Evolutionary conservation across 1,284 basidiomycete genomes (phyloP).

Genomic region (Cryptococcus sp.): DNA sequence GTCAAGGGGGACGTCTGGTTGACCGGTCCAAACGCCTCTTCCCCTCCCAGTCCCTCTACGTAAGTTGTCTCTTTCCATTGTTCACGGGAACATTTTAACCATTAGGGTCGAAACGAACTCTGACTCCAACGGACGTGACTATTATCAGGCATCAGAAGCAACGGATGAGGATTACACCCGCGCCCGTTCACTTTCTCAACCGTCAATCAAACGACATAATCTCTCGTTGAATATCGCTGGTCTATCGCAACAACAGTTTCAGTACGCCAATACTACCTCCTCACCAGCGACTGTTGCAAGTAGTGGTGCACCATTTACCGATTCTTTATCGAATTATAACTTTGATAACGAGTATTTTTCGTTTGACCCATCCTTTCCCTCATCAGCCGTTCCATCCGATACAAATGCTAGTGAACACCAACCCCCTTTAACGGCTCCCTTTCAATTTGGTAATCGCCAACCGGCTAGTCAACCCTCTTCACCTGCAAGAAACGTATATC

Average conservation of each 20-base stretch:
- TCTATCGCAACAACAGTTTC: neutral
- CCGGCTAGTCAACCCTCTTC: conserved; percentile 42
- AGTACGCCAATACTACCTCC: neutral
- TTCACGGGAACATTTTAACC: neutral
- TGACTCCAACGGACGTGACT: conserved; percentile 41
- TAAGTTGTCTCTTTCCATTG: conserved; percentile 14
- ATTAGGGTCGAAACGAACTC: conserved; percentile 34
- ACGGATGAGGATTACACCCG: conserved; percentile 18
- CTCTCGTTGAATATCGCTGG: conserved; percentile 33
- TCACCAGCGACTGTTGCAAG: conserved; percentile 35
- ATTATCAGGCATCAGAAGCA: conserved; percentile 32
- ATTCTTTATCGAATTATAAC: conserved; percentile 25
- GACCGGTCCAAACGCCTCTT: conserved; percentile 17
- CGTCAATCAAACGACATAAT: conserved; percentile 26
- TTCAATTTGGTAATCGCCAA: conserved; percentile 22
- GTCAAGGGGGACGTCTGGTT: conserved; percentile 35
- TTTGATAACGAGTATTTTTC: conserved; percentile 39
- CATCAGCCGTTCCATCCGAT: conserved; percentile 14
- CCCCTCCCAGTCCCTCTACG: conserved; percentile 45
- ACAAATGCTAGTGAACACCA: conserved; percentile 2
- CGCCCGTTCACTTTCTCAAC: conserved; percentile 16
- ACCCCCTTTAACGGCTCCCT: conserved; percentile 9
- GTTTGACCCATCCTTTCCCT: conserved; percentile 24
- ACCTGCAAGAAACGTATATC: conserved; percentile 31
- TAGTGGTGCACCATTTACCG: conserved; percentile 35